phyloP scores from a whole-genome alignment of 768 basidiomycete species.

The Galerina sulciceps region DNA sequence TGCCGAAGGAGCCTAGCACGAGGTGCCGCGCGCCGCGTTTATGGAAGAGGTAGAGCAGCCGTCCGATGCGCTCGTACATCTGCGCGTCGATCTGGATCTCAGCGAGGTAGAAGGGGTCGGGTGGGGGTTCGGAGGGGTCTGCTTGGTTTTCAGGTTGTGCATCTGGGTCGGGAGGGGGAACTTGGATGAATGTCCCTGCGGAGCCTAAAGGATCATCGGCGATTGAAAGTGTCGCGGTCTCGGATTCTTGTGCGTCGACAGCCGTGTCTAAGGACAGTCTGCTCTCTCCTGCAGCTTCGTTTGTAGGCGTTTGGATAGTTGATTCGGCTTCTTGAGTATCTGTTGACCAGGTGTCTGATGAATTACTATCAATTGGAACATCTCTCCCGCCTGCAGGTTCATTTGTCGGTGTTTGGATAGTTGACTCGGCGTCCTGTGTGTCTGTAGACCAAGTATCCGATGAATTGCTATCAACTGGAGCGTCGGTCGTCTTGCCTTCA shows the following conservation, averaged over 20 bases:
- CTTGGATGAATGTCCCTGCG: background rate
- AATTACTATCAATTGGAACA: no score
- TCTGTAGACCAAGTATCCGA: background rate
- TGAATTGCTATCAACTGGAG: no score
- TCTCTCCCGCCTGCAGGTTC: no score
- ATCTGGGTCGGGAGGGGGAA: background rate
- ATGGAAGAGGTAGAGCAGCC: slow-evolving; percentile 70
- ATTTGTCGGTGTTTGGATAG: background rate
- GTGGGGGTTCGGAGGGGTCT: background rate
- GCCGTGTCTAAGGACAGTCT: no score
- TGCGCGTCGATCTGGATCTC: slow-evolving; percentile 45
- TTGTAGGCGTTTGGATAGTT: background rate
- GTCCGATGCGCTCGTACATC: slow-evolving; percentile 76
- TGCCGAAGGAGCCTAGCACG: slow-evolving; percentile 78
- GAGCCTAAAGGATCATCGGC: background rate
- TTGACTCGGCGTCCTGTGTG: background rate
- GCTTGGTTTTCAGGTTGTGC: background rate
- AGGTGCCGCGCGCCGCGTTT: slow-evolving; percentile 59
- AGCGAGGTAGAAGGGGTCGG: slow-evolving; percentile 10
- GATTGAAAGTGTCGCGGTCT: no score
- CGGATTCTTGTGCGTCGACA: no score
- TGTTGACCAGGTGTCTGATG: background rate
- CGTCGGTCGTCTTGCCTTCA: no score
- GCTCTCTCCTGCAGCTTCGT: no score
- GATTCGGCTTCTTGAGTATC: background rate